Conservation (phyloP, 2,329 filamentous ascomycete species). For the Hypoxylon sp. region DNA sequence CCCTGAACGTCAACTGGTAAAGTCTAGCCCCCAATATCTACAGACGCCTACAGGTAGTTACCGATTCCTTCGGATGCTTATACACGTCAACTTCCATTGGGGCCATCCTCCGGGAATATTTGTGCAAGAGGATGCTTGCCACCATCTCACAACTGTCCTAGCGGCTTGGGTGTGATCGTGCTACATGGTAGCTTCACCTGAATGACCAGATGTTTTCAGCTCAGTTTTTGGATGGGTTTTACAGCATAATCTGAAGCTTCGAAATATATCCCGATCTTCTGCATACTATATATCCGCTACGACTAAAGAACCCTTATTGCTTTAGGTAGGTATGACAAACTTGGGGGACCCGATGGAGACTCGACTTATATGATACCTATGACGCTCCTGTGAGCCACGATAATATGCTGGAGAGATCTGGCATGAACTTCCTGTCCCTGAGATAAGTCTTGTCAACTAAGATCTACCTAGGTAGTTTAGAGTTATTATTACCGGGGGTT, state of each 20-base stretch:
- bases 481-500: neutral
- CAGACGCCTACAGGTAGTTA: neutral
- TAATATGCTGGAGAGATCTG: neutral
- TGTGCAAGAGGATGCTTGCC: neutral
- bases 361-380: neutral
- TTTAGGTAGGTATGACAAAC: neutral
- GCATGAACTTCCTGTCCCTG: neutral
- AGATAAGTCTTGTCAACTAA: conserved; percentile 7
- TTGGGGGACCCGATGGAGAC: neutral
- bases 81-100: conserved; percentile 1
- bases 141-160: neutral
- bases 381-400: neutral
- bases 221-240: neutral
- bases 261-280: conserved; percentile 1
- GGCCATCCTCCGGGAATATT: neutral
- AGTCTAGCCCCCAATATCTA: conserved; percentile 13
- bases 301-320: neutral
- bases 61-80: neutral
- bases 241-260: conserved; percentile 16
- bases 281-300: conserved; percentile 1
- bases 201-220: conserved; percentile 7
- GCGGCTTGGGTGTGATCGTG: neutral
- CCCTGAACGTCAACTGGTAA: neutral
- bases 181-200: conserved; percentile 4
- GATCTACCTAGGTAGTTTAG: conserved; percentile 12